These are phyloP conservation scores for Physaria fendleri DNA, from an alignment of 345 rosid species.

Conservation along the genomic window DNA sequence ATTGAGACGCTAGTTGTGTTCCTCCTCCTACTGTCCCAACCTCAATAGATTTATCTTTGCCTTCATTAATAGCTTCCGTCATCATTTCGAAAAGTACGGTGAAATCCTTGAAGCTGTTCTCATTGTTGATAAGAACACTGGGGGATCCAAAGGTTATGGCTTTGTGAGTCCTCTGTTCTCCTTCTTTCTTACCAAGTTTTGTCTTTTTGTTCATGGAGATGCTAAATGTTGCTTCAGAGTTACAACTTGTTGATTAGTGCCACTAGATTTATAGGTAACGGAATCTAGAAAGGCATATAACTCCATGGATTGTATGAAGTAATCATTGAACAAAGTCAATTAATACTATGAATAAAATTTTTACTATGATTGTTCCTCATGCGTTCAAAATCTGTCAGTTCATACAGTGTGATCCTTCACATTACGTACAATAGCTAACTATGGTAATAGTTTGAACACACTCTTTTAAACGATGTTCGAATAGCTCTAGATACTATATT, in stretches of 20 bases:
- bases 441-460: background rate
- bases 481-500: background rate
- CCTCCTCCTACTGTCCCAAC: too few species aligned
- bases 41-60: too few species aligned
- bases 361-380: too few species aligned
- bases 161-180: constrained; percentile 68
- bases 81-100: constrained; percentile 76
- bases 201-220: background rate
- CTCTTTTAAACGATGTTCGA: background rate
- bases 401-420: too few species aligned
- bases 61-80: too few species aligned
- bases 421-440: too few species aligned
- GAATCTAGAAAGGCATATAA: background rate
- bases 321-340: background rate
- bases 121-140: constrained; percentile 84
- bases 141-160: constrained; percentile 97
- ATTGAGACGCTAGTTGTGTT: too few species aligned
- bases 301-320: background rate
- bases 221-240: background rate
- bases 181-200: background rate
- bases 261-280: background rate
- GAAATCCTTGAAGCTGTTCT: constrained; percentile 93
- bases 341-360: too few species aligned
- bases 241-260: background rate
- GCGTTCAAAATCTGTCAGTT: too few species aligned